Evolutionary conservation across 176 grass and related monocot species (phyloP).

Genomic region (Triticum timopheevii): DNA sequence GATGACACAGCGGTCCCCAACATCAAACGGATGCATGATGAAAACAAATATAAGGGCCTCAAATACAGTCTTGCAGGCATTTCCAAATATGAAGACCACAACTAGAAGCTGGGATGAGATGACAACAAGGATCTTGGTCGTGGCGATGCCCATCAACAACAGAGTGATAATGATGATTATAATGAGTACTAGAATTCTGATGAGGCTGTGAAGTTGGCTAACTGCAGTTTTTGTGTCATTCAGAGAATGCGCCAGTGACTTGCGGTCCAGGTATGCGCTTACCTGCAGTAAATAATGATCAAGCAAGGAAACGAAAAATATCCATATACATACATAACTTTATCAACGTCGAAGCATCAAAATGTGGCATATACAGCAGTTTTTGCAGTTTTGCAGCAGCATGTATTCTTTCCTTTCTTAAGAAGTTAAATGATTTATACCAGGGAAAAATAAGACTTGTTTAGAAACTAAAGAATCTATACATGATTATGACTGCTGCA

Average conservation of each 20-base stretch:
- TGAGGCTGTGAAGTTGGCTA: conserved; percentile 86
- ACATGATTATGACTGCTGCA: background rate
- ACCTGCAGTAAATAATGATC: conserved; percentile 48
- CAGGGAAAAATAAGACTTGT: background rate
- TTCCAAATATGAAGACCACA: conserved; percentile 92
- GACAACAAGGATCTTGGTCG: conserved; percentile 74
- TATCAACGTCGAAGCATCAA: background rate
- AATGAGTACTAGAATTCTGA: conserved; percentile 61
- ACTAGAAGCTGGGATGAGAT: conserved; percentile 92
- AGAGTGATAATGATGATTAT: conserved; percentile 63
- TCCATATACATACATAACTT: background rate
- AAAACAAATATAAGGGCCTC: conserved; percentile 98
- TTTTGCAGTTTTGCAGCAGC: background rate
- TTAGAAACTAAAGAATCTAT: background rate
- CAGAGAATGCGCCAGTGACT: conserved; percentile 85
- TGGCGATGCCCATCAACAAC: conserved; percentile 84
- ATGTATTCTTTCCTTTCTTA: background rate
- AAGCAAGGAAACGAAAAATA: background rate
- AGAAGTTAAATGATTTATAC: background rate
- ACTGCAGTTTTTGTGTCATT: conserved; percentile 98
- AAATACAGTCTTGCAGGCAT: conserved; percentile 91
- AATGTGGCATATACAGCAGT: background rate
- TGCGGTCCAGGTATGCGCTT: conserved; percentile 86
- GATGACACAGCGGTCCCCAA: conserved; percentile 91
- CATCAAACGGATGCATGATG: conserved; percentile 97